Base-by-base conservation (phyloP, 2,329 filamentous ascomycete species). In the Corinectria fuckeliana region DNA sequence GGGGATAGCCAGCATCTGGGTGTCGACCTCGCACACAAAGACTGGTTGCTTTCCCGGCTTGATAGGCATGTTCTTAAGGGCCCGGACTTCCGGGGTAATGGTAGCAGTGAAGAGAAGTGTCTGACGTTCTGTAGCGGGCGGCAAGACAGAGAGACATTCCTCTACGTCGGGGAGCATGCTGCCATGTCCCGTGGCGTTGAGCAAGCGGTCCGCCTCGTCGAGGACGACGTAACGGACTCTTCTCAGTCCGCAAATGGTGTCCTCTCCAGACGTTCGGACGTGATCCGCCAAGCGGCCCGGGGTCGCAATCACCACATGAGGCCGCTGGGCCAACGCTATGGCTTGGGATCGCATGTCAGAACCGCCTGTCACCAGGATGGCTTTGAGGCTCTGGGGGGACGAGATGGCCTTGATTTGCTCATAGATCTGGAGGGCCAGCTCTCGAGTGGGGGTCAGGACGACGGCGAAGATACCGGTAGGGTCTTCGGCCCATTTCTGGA, bases 31-130 rank as follows among this genome's bases (percentile, higher is more conserved):
- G 71, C 92, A 96, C 44, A 98, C 86, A 76, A 94, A 97, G 34
- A 96, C 88, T 1, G 92, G 89, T 50, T 86, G 87, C 62, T 91
- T 90, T 51, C 87, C 87, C 1, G 87, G 82, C 41, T 87, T 83
- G 36, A 86, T 81, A 8, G 92, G 89, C 79, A 91, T 86, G 58
- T 90, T 85, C 76, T 96, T 95, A 59, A 98, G 79, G 2, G 92
- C 91, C 49, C 92, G 87, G 4, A 99, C 93, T 79, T 98, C 94
- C 3, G 92, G 88, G 0, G 95, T 98, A 41, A 99, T 88, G 1
- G 95, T 99, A 14, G 95, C 95, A 8, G 95, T 99, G 79, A 99
- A 99, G 3, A 99, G 85, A 14, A 96, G 86, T 0, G 94, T 99
- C 76, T 99, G 93, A n/a, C 95, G 86, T 71, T 92, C 82, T 1